A percentile compares a stretch with the other conserved stretches of the same genome.
Evolutionary conservation across 2,329 filamentous ascomycete genomes (phyloP).

Genomic region (Torrubiella hemipterigena): DNA sequence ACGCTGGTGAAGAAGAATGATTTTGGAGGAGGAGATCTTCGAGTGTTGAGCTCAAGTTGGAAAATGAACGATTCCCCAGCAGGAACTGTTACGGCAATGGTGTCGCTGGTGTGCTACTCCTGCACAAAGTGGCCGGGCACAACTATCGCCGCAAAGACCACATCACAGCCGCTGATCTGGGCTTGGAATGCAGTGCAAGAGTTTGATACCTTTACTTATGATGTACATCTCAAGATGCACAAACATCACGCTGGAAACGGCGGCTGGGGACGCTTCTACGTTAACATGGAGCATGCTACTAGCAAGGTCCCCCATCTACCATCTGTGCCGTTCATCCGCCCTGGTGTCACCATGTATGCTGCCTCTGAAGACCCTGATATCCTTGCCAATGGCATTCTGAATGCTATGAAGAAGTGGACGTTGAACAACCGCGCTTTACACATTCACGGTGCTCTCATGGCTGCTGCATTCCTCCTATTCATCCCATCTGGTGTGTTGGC

Average conservation of each 20-base stretch:
- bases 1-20: not conserved
- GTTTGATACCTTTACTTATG: constrained; percentile 4
- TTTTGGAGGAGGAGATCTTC: constrained; percentile 2
- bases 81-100: not conserved
- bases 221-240: constrained; percentile 5
- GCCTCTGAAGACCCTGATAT: constrained; percentile 1
- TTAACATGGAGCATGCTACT: constrained; percentile 3
- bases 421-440: constrained; percentile 3
- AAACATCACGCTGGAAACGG: too few relatives aligned
- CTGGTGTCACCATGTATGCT: not conserved
- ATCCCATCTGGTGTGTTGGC: constrained; percentile 6
- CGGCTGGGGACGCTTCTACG: constrained; percentile 6
- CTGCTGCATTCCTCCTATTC: constrained; percentile 3
- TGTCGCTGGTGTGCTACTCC: constrained; percentile 3
- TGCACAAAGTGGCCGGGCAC: constrained; percentile 5
- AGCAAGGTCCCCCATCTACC: constrained; percentile 4
- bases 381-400: not conserved
- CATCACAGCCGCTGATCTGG: constrained; percentile 6
- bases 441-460: constrained; percentile 6
- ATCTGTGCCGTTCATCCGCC: not conserved
- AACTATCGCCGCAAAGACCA: constrained; percentile 1
- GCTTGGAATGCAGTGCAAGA: constrained; percentile 5
- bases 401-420: constrained; percentile 1
- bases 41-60: constrained; percentile 4
- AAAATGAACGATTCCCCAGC: not conserved